These are phyloP conservation scores for Tritrichomonas musculus DNA, from an alignment of 208 protist species.

Conservation along the genomic window DNA sequence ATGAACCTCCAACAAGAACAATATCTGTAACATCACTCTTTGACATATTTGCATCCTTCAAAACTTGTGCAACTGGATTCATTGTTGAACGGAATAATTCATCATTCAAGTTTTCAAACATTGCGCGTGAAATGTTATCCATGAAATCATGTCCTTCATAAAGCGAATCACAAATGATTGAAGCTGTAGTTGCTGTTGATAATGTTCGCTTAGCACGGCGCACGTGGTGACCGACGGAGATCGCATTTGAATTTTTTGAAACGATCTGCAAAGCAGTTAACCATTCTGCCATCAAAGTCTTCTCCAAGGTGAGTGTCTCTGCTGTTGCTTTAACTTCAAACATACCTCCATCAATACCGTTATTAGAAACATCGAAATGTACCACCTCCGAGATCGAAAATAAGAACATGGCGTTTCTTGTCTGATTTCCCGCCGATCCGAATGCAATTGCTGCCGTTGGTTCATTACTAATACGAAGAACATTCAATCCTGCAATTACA, in stretches of 20 bases:
- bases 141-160: slow-evolving; percentile 44
- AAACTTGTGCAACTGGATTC: not conserved
- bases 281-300: not conserved
- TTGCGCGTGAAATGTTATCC: slow-evolving; percentile 21
- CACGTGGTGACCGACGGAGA: slow-evolving; percentile 66
- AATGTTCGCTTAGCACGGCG: slow-evolving; percentile 82
- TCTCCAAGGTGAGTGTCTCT: not conserved
- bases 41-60: slow-evolving; percentile 49
- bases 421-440: slow-evolving; percentile 32
- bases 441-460: slow-evolving; percentile 66
- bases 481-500: slow-evolving; percentile 44
- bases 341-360: not conserved
- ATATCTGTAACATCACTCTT: slow-evolving; percentile 51
- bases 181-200: slow-evolving; percentile 50
- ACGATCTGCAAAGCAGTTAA: not conserved
- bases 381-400: slow-evolving; percentile 5
- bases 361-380: not conserved
- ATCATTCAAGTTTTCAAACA: slow-evolving; percentile 43
- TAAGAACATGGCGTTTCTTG: not conserved
- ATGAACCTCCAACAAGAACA: slow-evolving; percentile 57
- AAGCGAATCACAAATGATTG: slow-evolving; percentile 77
- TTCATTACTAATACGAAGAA: slow-evolving; percentile 64
- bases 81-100: slow-evolving; percentile 45
- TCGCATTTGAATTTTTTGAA: slow-evolving; percentile 70
- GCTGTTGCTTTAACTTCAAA: not conserved